A percentile compares a stretch with the other conserved stretches of the same genome.
phyloP scores from a whole-genome alignment of 768 basidiomycete genomes.

The Psilocybe tampanensis region DNA sequence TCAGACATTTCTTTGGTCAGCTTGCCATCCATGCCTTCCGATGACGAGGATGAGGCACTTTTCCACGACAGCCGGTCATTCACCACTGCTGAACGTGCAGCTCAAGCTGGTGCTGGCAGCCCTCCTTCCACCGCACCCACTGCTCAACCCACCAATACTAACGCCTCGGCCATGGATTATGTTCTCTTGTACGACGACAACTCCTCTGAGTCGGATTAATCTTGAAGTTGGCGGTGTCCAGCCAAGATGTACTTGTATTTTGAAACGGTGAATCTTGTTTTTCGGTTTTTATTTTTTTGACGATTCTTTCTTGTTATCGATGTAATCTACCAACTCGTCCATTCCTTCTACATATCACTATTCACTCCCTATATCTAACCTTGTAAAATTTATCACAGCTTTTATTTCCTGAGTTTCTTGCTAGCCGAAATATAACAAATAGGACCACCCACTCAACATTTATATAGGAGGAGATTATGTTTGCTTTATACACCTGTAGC shows the following conservation, averaged over 20 bases:
- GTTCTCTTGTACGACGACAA: slow-evolving; percentile 73
- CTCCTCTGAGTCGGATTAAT: slow-evolving; percentile 48
- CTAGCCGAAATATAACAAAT: too few relatives aligned
- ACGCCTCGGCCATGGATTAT: slow-evolving; percentile 58
- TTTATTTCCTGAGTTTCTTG: too few relatives aligned
- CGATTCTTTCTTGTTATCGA: not conserved
- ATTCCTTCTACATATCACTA: not conserved
- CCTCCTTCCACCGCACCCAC: slow-evolving; percentile 3
- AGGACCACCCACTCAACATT: too few relatives aligned
- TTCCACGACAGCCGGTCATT: slow-evolving; percentile 51
- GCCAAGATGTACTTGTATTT: slow-evolving; percentile 7
- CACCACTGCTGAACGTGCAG: slow-evolving; percentile 20
- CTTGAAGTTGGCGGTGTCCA: not conserved
- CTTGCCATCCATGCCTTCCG: slow-evolving; percentile 51
- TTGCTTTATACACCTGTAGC: slow-evolving; percentile 21
- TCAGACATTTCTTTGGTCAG: slow-evolving; percentile 66
- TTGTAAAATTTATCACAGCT: too few relatives aligned
- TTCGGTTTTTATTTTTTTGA: not conserved
- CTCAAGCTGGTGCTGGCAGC: slow-evolving; percentile 5
- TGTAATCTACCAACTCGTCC: not conserved
- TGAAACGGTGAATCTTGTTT: slow-evolving; percentile 3
- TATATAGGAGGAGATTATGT: not conserved
- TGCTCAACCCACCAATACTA: slow-evolving; percentile 1
- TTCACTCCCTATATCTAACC: too few relatives aligned
- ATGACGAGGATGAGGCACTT: slow-evolving; percentile 53